These are phyloP conservation scores for Globisporangium camurandrum DNA, from an alignment of 352 stramenopile species.

Conservation along the genomic window DNA sequence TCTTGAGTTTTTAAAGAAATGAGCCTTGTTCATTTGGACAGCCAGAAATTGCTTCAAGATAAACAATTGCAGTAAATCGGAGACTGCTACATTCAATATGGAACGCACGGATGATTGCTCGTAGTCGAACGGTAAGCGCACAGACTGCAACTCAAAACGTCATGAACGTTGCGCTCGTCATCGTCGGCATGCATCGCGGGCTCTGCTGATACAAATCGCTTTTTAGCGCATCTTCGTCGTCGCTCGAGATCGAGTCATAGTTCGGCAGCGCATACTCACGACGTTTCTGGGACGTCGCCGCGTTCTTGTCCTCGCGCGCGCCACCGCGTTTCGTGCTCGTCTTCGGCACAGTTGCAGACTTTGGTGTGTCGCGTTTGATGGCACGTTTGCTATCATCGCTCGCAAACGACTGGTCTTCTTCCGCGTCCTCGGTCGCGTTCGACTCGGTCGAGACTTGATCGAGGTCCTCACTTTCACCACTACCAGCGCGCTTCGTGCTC, in stretches of 20 bases:
- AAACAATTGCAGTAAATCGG: too few species aligned
- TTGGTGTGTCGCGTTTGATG: neutral
- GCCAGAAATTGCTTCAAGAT: too few species aligned
- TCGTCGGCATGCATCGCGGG: conserved; percentile 5
- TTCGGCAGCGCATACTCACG: conserved; percentile 1
- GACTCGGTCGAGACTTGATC: conserved; percentile 14
- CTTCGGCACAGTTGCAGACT: neutral
- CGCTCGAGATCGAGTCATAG: too few species aligned
- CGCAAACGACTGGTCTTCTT: conserved; percentile 13
- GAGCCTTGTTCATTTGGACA: too few species aligned
- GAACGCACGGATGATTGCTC: too few species aligned
- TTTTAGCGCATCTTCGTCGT: conserved; percentile 8
- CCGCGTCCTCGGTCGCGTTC: conserved; percentile 24
- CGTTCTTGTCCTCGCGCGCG: neutral
- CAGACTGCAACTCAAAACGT: neutral
- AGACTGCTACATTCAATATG: too few species aligned
- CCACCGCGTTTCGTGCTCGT: neutral
- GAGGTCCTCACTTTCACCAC: neutral
- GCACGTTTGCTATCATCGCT: neutral
- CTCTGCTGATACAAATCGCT: conserved; percentile 1
- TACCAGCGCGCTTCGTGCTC: neutral
- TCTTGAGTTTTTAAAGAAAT: too few species aligned
- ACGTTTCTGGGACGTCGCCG: neutral
- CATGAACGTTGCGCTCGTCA: conserved; percentile 6
- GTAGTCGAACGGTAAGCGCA: too few species aligned